A percentile compares a stretch with the other conserved stretches of the same genome.
Evolutionary conservation across 441 rosid genomes (phyloP).

Genomic region (Metrosideros polymorpha): DNA sequence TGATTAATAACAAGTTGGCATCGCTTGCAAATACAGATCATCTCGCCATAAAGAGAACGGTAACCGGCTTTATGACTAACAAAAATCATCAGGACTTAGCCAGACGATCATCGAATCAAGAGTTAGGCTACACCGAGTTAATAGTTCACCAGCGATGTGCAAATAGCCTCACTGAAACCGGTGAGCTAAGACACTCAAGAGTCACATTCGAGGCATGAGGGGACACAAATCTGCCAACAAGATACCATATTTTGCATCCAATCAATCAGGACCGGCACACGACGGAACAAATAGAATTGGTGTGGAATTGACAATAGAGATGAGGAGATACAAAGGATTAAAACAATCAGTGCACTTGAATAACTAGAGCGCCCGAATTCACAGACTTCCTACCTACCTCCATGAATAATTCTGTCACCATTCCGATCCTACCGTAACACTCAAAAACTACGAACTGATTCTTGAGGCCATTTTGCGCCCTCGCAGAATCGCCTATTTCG

Average conservation of each 20-base stretch:
- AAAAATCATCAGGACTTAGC: not conserved
- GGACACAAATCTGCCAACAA: not conserved
- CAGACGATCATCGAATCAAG: not conserved
- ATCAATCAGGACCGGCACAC: not conserved
- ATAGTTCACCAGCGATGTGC: not conserved
- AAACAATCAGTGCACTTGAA: constrained; percentile 21
- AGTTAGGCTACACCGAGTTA: not conserved
- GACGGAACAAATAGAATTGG: not conserved
- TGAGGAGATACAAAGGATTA: not conserved
- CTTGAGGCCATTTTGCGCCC: constrained; percentile 12
- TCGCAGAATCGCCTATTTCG: constrained; percentile 1
- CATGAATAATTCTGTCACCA: not conserved
- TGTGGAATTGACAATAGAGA: not conserved
- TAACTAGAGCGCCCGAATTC: constrained; percentile 20
- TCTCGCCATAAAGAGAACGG: not conserved
- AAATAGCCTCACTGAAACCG: not conserved
- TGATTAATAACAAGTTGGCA: not conserved
- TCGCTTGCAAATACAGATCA: not conserved
- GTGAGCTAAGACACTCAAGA: not conserved
- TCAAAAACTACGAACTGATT: constrained; percentile 18
- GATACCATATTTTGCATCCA: not conserved
- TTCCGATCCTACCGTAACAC: constrained; percentile 6
- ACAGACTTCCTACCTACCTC: constrained; percentile 8
- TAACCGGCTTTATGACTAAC: not conserved
- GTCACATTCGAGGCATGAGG: not conserved